Conservation (phyloP, 1,139 yeast species). For the Yamadazyma sp. region DNA sequence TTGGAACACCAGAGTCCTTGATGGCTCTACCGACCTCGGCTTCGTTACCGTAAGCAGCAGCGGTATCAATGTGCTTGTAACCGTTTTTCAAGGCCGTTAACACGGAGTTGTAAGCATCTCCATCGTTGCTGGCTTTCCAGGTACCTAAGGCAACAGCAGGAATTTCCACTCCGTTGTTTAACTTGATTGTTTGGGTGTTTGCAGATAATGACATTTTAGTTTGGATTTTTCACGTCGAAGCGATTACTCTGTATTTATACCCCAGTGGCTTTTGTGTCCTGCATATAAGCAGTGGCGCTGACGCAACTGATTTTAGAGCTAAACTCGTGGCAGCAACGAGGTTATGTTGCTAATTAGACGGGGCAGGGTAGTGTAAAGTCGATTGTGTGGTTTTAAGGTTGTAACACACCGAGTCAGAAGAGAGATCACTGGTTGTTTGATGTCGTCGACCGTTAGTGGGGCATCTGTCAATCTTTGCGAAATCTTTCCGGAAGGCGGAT, state of each 20-base stretch:
- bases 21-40: slow-evolving; percentile 66
- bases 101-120: slow-evolving; percentile 60
- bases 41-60: slow-evolving; percentile 69
- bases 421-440: too few relatives aligned
- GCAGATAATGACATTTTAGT: slow-evolving; percentile 10
- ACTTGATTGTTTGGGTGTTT: slow-evolving; percentile 29
- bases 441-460: too few relatives aligned
- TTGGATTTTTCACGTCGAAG: background rate
- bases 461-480: too few relatives aligned
- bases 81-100: slow-evolving; percentile 66
- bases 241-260: background rate
- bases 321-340: too few relatives aligned
- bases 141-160: slow-evolving; percentile 80
- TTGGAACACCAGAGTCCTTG: slow-evolving; percentile 64
- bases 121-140: slow-evolving; percentile 61
- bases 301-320: too few relatives aligned
- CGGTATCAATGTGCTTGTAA: slow-evolving; percentile 81
- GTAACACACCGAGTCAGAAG: too few relatives aligned
- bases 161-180: slow-evolving; percentile 67
- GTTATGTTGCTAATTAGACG: too few relatives aligned
- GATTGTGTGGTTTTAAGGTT: too few relatives aligned
- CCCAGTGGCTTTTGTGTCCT: background rate
- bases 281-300: background rate
- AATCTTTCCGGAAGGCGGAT: too few relatives aligned
- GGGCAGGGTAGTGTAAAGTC: too few relatives aligned